These are phyloP conservation scores for Phytophthora tentaculata DNA, from an alignment of 352 stramenopile genomes.

Conservation along the genomic window DNA sequence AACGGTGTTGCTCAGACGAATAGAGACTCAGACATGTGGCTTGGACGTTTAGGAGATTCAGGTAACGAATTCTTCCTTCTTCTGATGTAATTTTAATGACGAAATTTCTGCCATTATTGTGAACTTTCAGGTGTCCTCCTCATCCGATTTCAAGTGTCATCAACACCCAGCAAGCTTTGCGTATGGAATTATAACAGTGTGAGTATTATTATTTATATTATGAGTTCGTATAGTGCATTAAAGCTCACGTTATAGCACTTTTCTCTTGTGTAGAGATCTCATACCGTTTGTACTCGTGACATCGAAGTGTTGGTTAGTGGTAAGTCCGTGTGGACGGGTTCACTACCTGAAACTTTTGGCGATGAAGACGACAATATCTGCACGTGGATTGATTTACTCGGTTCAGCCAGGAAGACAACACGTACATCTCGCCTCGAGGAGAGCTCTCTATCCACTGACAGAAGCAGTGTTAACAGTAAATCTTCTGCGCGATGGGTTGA, in stretches of 20 bases:
- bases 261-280: conserved; percentile 24
- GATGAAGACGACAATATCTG: conserved; percentile 72
- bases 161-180: conserved; percentile 65
- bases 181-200: conserved; percentile 84
- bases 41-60: conserved; percentile 64
- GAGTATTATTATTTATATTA: neutral
- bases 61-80: neutral
- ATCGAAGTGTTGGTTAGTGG: conserved; percentile 68
- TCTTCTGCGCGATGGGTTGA: conserved; percentile 8
- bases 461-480: conserved; percentile 12
- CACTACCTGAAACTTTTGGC: conserved; percentile 72
- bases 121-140: conserved; percentile 52
- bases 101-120: neutral
- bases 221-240: neutral
- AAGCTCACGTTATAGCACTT: neutral
- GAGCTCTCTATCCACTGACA: conserved; percentile 2
- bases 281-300: conserved; percentile 62
- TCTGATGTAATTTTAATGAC: neutral
- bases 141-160: conserved; percentile 55
- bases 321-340: conserved; percentile 78
- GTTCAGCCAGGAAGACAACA: conserved; percentile 41
- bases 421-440: conserved; percentile 28
- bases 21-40: conserved; percentile 81
- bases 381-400: conserved; percentile 67
- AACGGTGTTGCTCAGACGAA: conserved; percentile 69